Evolutionary conservation across 495 filamentous ascomycete genomes (phyloP), one percentile per base, ranked within the genome.

Genomic region (Hypomontagnella submonticulosa): DNA sequence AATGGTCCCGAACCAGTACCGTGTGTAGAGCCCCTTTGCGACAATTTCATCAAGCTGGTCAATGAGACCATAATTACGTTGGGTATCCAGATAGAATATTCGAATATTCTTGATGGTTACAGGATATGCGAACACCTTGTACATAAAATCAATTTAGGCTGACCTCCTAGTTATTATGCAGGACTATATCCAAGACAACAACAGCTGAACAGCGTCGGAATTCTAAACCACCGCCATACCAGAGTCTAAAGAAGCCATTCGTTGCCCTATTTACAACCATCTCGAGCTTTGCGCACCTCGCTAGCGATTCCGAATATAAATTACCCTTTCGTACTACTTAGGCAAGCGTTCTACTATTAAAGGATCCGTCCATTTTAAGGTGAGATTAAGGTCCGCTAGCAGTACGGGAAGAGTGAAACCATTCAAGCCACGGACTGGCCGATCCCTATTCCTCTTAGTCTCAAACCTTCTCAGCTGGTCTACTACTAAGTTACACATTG

Each of bases 271-370:
- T 50, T 43, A 16, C 43, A 43, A 6, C 60, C 42, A 47, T 46
- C 56, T 34, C 51, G 33, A 65, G 47, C 51, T 44, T 55, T 61
- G 57, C 65, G 51, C 61, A 48, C 40, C 44, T 19, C 15, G 30
- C 47, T 46, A 40, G 20, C 44, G 36, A 16, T 36, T 13, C 43
- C 65, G 48, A 56, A 59, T 44, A 40, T 63, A 12, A 43, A 7
- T 34, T 62, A n/a, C 41, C 38, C 19, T 11, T 53, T 32, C 19
- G 37, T 38, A 16, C 20, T 56, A n/a, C 38, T 12, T 51, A 57
- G 13, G 13, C 34, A 5, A 23, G 23, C 23, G 23, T 27, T 6
- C 23, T 27, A 27, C 23, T 27, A 27, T 27, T 27, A 6, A 27
- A 27, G 23, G 23, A 6, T 6, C 23, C 23, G 23, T 27, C 23